These are phyloP conservation scores for Fusarium avenaceum DNA, from an alignment of 2,329 filamentous ascomycete genomes.

Conservation along the genomic window DNA sequence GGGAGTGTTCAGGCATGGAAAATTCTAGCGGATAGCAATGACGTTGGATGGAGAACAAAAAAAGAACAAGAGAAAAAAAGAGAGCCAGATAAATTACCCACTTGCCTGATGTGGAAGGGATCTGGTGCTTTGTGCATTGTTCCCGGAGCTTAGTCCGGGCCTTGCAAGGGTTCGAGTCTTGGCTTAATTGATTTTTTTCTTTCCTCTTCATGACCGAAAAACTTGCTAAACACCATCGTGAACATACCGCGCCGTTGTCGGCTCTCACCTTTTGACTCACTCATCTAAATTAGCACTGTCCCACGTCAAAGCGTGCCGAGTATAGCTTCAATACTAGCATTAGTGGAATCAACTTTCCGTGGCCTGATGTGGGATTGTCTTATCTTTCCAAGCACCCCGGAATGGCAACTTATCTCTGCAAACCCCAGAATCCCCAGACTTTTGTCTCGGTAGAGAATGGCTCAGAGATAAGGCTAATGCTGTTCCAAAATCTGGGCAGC, in stretches of 20 bases:
- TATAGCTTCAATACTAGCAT: slow-evolving; percentile 3
- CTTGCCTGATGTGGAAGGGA: slow-evolving; percentile 30
- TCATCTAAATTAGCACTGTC: slow-evolving; percentile 12
- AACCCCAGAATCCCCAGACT: slow-evolving; percentile 41
- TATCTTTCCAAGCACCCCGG: slow-evolving; percentile 32
- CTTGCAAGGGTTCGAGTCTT: background rate
- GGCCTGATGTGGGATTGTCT: slow-evolving; percentile 22
- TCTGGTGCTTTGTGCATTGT: slow-evolving; percentile 20
- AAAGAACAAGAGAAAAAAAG: slow-evolving; percentile 2
- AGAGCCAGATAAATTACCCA: slow-evolving; percentile 17
- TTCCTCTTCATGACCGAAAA: background rate
- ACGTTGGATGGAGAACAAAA: slow-evolving; percentile 9
- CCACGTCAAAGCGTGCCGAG: background rate
- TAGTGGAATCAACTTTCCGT: background rate
- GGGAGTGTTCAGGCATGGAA: background rate
- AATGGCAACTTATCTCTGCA: slow-evolving; percentile 35
- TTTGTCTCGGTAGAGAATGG: slow-evolving; percentile 26
- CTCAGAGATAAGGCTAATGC: slow-evolving; percentile 35
- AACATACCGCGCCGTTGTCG: slow-evolving; percentile 24
- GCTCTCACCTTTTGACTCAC: slow-evolving; percentile 21
- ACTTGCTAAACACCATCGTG: slow-evolving; percentile 29
- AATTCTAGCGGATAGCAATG: slow-evolving; percentile 2
- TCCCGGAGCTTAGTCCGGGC: slow-evolving; percentile 8
- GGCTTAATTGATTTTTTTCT: background rate
- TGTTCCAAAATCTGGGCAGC: slow-evolving; percentile 36